phyloP scores from a whole-genome alignment of 106 monocot genomes.

The Dioscorea alata region DNA sequence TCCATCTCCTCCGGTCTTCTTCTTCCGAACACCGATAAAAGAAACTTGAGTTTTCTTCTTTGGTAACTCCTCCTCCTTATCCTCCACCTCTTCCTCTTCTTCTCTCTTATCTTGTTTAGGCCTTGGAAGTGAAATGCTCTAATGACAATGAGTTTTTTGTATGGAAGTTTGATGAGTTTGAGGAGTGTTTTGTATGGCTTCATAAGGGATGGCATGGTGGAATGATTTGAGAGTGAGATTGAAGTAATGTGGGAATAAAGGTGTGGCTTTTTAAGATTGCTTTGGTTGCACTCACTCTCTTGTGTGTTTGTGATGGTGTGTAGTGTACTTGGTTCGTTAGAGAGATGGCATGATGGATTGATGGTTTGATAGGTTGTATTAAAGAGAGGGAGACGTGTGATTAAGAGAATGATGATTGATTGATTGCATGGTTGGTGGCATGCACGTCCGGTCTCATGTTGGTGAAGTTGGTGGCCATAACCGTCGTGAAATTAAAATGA shows the following conservation, averaged over 20 bases:
- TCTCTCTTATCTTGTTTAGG: not conserved
- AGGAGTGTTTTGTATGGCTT: slow-evolving; percentile 29
- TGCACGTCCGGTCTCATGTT: not conserved
- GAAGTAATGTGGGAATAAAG: not conserved
- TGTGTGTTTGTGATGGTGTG: not conserved
- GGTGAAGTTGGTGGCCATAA: not conserved
- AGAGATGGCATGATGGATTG: not conserved
- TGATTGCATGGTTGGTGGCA: slow-evolving; percentile 1
- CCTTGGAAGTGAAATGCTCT: not conserved
- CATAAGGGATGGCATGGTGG: slow-evolving; percentile 6
- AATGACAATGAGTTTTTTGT: slow-evolving; percentile 8
- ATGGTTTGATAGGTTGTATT: not conserved
- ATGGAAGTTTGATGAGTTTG: slow-evolving; percentile 12
- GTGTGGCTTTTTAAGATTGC: not conserved
- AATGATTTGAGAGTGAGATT: slow-evolving; percentile 8
- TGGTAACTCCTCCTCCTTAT: not conserved
- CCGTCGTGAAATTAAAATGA: not conserved
- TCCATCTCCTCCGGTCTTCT: slow-evolving; percentile 2
- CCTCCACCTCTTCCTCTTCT: not conserved
- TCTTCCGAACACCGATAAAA: not conserved
- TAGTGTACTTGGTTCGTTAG: slow-evolving; percentile 1
- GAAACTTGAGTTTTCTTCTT: not conserved
- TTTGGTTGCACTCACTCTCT: not conserved
- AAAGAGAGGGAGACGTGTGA: not conserved
- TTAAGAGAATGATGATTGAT: no score